phyloP scores from a whole-genome alignment of 2,329 filamentous ascomycete genomes.

The Colletotrichum navitas region DNA sequence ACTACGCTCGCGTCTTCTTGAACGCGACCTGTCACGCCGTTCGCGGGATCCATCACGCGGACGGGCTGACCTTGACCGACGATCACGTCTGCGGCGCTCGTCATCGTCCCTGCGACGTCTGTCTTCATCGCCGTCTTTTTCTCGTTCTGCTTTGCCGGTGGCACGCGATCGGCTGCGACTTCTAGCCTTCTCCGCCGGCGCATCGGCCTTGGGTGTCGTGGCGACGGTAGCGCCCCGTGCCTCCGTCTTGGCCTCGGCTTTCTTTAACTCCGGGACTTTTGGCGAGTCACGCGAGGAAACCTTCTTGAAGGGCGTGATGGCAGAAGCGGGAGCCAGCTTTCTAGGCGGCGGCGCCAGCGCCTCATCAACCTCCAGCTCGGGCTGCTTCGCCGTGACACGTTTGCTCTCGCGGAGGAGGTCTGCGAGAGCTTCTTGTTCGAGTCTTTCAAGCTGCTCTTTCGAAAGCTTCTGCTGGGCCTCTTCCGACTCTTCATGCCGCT shows the following conservation, averaged over 20 bases:
- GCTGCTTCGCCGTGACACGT: slow-evolving; percentile 60
- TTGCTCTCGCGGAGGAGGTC: slow-evolving; percentile 72
- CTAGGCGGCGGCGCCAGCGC: slow-evolving; percentile 68
- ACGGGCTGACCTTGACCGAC: slow-evolving; percentile 56
- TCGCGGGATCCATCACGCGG: slow-evolving; percentile 51
- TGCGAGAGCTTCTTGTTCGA: slow-evolving; percentile 70
- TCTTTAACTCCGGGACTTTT: slow-evolving; percentile 58
- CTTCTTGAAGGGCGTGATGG: slow-evolving; percentile 67
- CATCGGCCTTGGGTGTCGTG: slow-evolving; percentile 29
- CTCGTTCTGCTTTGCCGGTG: slow-evolving; percentile 43
- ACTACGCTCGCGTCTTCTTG: slow-evolving; percentile 52
- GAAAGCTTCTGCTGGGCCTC: slow-evolving; percentile 67
- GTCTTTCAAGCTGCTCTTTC: slow-evolving; percentile 68
- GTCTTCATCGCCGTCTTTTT: slow-evolving; percentile 46
- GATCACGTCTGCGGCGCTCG: slow-evolving; percentile 50
- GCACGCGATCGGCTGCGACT: slow-evolving; percentile 48
- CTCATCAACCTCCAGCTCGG: slow-evolving; percentile 67
- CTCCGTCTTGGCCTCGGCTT: slow-evolving; percentile 51
- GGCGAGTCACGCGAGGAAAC: slow-evolving; percentile 55
- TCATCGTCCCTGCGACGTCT: slow-evolving; percentile 51
- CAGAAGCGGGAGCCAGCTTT: slow-evolving; percentile 66
- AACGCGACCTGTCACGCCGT: slow-evolving; percentile 50
- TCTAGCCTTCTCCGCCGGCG: slow-evolving; percentile 32
- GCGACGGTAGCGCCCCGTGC: slow-evolving; percentile 47
- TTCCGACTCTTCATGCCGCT: slow-evolving; percentile 57